A percentile compares a stretch with the other conserved stretches of the same genome.
These are phyloP conservation scores for Trichomonas gallinae DNA, from an alignment of 208 protist genomes.

Conservation along the genomic window DNA sequence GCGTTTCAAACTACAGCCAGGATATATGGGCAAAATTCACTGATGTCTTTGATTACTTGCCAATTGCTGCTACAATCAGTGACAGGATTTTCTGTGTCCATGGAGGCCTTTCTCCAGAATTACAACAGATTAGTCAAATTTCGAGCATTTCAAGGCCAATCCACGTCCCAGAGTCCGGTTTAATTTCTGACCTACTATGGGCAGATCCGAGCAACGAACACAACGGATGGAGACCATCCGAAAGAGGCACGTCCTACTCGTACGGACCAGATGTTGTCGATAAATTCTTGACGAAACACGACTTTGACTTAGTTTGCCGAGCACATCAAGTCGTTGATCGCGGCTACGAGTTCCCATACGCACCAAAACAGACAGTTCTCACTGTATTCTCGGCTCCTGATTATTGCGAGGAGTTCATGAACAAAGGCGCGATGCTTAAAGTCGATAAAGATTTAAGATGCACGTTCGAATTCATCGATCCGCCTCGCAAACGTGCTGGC, in stretches of 20 bases:
- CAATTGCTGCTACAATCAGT: slow-evolving; percentile 90
- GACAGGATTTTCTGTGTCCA: slow-evolving; percentile 98
- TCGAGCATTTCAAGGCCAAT: slow-evolving; percentile 81
- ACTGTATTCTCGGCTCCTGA: background rate
- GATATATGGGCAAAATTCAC: slow-evolving; percentile 96
- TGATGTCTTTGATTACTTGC: slow-evolving; percentile 95
- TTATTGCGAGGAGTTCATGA: slow-evolving; percentile 5
- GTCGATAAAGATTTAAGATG: background rate
- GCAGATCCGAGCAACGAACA: slow-evolving; percentile 86
- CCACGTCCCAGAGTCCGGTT: slow-evolving; percentile 54
- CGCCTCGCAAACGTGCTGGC: background rate
- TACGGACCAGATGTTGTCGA: background rate
- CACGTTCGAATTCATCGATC: background rate
- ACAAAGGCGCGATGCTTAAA: background rate
- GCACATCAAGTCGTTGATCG: slow-evolving; percentile 11
- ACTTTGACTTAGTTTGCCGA: background rate
- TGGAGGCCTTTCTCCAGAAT: slow-evolving; percentile 82
- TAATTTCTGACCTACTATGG: slow-evolving; percentile 98
- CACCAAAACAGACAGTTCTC: background rate
- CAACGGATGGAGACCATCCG: slow-evolving; percentile 88
- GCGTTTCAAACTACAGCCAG: slow-evolving; percentile 87
- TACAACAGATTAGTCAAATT: slow-evolving; percentile 84
- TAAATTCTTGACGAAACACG: background rate
- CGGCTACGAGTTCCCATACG: slow-evolving; percentile 52
- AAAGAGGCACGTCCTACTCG: slow-evolving; percentile 68